Conservation (phyloP, 345 rosid genomes). For the Dovyalis caffra region DNA sequence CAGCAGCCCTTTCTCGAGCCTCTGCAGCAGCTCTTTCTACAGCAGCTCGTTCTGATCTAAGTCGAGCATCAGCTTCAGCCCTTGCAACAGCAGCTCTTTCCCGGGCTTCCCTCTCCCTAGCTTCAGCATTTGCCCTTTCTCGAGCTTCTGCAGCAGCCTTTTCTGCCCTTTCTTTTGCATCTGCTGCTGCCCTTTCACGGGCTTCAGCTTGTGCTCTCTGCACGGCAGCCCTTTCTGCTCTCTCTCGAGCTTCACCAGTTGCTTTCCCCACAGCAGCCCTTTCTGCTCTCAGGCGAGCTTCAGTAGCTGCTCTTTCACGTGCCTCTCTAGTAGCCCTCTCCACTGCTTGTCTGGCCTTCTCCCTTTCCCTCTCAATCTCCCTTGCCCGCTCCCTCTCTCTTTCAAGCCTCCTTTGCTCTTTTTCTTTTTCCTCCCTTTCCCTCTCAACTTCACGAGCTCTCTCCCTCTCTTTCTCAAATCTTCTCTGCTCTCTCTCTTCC, state of each 20-base stretch:
- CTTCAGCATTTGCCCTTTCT: constrained; percentile 61
- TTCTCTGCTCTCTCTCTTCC: constrained; percentile 60
- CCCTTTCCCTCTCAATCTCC: constrained; percentile 65
- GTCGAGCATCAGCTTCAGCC: constrained; percentile 46
- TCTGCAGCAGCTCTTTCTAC: constrained; percentile 68
- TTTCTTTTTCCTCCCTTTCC: constrained; percentile 67
- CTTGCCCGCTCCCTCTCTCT: constrained; percentile 65
- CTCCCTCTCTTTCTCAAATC: constrained; percentile 58
- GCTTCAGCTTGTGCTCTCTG: constrained; percentile 97
- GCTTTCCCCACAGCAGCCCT: constrained; percentile 85
- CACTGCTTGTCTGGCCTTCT: constrained; percentile 78
- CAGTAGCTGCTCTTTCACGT: constrained; percentile 89
- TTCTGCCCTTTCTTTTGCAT: constrained; percentile 83
- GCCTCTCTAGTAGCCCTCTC: constrained; percentile 99
- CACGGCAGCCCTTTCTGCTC: constrained; percentile 90
- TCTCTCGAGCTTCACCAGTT: constrained; percentile 73
- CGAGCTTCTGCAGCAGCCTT: constrained; percentile 89
- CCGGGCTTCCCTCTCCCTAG: constrained; percentile 51
- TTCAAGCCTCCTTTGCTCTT: constrained; percentile 60
- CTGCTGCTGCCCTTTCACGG: constrained; percentile 90
- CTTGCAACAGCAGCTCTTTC: constrained; percentile 39
- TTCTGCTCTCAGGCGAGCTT: constrained; percentile 78
- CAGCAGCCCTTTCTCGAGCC: constrained; percentile 70
- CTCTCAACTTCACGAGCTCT: constrained; percentile 36
- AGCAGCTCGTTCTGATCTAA: constrained; percentile 80